Evolutionary conservation across 1,139 yeast species (phyloP).

Genomic region (Diutina rugosa): DNA sequence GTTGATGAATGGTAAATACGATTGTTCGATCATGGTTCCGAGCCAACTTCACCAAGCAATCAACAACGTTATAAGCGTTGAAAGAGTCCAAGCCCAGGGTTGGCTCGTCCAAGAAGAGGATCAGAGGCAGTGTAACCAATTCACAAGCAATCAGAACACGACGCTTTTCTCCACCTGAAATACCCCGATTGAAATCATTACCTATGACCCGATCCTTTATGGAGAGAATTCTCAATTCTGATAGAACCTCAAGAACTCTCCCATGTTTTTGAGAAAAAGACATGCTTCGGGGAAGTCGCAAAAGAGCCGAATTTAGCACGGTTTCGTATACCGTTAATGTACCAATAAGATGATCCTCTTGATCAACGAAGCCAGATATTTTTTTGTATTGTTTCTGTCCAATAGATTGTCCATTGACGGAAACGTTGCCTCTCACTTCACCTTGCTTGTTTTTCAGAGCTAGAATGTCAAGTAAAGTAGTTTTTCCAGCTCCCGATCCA

Average conservation of each 20-base stretch:
- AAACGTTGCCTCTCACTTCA: conserved; percentile 44
- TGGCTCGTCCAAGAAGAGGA: conserved; percentile 76
- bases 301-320: conserved; percentile 78
- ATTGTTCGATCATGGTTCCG: conserved; percentile 75
- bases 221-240: conserved; percentile 69
- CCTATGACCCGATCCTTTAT: conserved; percentile 85
- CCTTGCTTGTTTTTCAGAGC: conserved; percentile 73
- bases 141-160: conserved; percentile 88
- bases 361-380: conserved; percentile 92
- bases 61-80: conserved; percentile 86
- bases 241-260: conserved; percentile 74
- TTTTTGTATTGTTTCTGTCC: conserved; percentile 36
- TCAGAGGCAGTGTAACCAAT: conserved; percentile 73
- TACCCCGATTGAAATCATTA: conserved; percentile 79
- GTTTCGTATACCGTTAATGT: conserved; percentile 94
- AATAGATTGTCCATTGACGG: conserved; percentile 55
- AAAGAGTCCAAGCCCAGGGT: conserved; percentile 92
- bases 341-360: conserved; percentile 82
- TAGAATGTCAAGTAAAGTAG: conserved; percentile 1
- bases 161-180: conserved; percentile 89
- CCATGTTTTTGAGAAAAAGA: conserved; percentile 56
- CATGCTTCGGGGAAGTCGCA: conserved; percentile 77
- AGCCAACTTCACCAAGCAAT: conserved; percentile 69
- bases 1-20: conserved; percentile 90
- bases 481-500: conserved; percentile 1